These are phyloP conservation scores for Chlorophyllum brunneum DNA, from an alignment of 768 basidiomycete genomes.

Conservation along the genomic window DNA sequence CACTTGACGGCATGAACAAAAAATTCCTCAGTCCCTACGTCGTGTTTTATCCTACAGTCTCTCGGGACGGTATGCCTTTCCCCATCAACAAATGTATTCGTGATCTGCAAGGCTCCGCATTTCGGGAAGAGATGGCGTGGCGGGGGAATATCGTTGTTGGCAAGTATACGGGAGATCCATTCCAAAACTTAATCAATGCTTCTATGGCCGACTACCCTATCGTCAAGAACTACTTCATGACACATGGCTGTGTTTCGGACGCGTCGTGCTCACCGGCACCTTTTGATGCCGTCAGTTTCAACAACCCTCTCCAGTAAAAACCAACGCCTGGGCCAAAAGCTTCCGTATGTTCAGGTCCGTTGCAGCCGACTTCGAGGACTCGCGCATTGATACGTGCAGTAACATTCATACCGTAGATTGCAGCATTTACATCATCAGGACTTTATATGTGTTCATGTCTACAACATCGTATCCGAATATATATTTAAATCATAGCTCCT, in stretches of 20 bases:
- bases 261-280: slow-evolving; percentile 17
- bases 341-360: not conserved
- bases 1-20: slow-evolving; percentile 75
- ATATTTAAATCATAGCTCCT: slow-evolving; percentile 31
- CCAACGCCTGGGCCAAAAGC: not conserved
- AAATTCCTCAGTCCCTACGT: slow-evolving; percentile 79
- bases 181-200: slow-evolving; percentile 59
- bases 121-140: slow-evolving; percentile 66
- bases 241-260: slow-evolving; percentile 53
- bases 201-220: slow-evolving; percentile 86
- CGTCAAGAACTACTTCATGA: slow-evolving; percentile 73
- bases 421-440: not conserved
- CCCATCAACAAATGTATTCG: slow-evolving; percentile 73
- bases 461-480: slow-evolving; percentile 2
- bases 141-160: slow-evolving; percentile 76
- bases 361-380: not conserved
- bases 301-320: slow-evolving; percentile 3
- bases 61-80: slow-evolving; percentile 79
- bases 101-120: slow-evolving; percentile 66
- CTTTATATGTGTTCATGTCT: slow-evolving; percentile 6
- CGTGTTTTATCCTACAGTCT: slow-evolving; percentile 72
- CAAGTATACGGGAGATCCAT: slow-evolving; percentile 59
- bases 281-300: slow-evolving; percentile 5
- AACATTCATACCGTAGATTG: slow-evolving; percentile 6
- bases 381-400: not conserved